Percentiles rank a stretch among this genome's conserved stretches.
These are phyloP conservation scores for Aspergillus pseudoglaucus DNA, from an alignment of 2,329 filamentous ascomycete genomes.

Conservation along the genomic window DNA sequence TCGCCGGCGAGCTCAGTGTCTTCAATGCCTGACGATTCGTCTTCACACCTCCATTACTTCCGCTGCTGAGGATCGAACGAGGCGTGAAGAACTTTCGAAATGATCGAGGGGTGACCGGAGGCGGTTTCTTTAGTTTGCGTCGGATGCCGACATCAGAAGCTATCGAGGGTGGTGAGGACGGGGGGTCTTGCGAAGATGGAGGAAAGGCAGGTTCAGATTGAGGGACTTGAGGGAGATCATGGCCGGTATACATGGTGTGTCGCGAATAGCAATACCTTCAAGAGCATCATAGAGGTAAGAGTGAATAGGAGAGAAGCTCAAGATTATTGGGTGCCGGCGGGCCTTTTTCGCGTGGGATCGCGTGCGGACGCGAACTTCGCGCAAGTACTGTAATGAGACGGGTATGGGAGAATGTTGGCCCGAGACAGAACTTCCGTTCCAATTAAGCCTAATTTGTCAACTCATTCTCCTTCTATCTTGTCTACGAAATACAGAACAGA, in stretches of 20 bases:
- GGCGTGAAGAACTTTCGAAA: slow-evolving; percentile 48
- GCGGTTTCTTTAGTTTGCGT: slow-evolving; percentile 38
- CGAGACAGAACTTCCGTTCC: no score
- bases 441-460: no score
- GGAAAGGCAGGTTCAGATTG: slow-evolving; percentile 30
- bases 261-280: slow-evolving; percentile 11
- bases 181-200: slow-evolving; percentile 27
- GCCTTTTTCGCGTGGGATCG: no score
- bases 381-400: no score
- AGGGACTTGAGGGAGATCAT: slow-evolving; percentile 28
- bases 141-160: slow-evolving; percentile 31
- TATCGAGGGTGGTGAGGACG: slow-evolving; percentile 38
- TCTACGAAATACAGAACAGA: no score
- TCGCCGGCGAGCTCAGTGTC: slow-evolving; percentile 37
- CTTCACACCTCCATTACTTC: slow-evolving; percentile 29
- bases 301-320: slow-evolving; percentile 1
- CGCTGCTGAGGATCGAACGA: slow-evolving; percentile 33
- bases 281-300: slow-evolving; percentile 15
- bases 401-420: no score
- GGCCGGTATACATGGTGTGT: slow-evolving; percentile 25
- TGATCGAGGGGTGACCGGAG: slow-evolving; percentile 46
- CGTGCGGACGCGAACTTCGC: no score
- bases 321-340: neutral
- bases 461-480: no score
- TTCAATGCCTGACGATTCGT: slow-evolving; percentile 40